Conservation (phyloP, 176 grass and related monocot genomes). For the Carex cristatella region DNA sequence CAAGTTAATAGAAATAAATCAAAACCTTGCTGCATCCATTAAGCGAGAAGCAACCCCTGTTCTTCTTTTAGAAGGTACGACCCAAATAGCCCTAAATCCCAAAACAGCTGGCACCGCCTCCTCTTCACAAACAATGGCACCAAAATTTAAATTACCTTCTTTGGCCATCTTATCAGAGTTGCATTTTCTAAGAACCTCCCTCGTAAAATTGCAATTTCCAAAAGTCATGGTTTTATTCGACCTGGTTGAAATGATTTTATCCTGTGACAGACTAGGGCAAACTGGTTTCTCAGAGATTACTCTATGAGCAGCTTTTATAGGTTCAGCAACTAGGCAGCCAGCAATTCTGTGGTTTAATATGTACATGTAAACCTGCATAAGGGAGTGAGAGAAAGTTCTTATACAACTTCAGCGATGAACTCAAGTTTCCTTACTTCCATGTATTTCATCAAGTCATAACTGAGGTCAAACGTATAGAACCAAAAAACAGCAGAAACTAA, state of each 20-base stretch:
- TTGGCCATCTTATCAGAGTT: slow-evolving; percentile 25
- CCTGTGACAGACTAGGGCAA: not conserved
- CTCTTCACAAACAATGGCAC: slow-evolving; percentile 63
- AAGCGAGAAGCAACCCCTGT: slow-evolving; percentile 56
- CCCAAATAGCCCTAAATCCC: slow-evolving; percentile 89
- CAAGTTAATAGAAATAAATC: not conserved
- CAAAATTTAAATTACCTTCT: slow-evolving; percentile 31
- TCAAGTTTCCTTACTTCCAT: not conserved
- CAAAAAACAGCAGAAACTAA: not conserved
- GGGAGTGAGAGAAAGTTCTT: not conserved
- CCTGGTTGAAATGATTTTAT: slow-evolving; percentile 21
- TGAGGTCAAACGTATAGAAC: not conserved
- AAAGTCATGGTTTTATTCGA: slow-evolving; percentile 47
- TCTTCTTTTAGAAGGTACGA: slow-evolving; percentile 62
- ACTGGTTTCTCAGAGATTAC: slow-evolving; percentile 40
- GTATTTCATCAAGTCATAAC: not conserved
- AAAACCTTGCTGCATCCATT: slow-evolving; percentile 62
- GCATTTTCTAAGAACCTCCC: slow-evolving; percentile 46
- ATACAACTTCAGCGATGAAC: not conserved
- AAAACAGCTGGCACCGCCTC: slow-evolving; percentile 50
- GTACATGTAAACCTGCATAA: slow-evolving; percentile 68
- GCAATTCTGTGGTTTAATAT: slow-evolving; percentile 68
- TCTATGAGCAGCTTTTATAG: slow-evolving; percentile 74
- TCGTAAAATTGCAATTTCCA: slow-evolving; percentile 70
- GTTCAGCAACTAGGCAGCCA: slow-evolving; percentile 77